These are phyloP conservation scores for Melanogaster broomeanus DNA, from an alignment of 768 basidiomycete species.

Conservation along the genomic window DNA sequence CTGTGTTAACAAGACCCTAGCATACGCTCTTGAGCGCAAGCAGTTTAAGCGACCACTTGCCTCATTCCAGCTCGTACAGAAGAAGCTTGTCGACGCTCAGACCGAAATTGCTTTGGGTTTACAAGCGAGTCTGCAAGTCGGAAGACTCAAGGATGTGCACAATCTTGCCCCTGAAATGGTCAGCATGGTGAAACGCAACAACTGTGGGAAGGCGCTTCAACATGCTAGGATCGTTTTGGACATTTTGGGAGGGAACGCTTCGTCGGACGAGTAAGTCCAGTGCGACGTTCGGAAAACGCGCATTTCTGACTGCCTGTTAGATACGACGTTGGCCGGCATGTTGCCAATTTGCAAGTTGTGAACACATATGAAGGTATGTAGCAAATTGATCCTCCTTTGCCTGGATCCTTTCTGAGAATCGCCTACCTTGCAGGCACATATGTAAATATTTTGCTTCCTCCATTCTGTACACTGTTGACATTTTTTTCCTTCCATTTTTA, in stretches of 20 bases:
- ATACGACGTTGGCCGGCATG: slow-evolving; percentile 94
- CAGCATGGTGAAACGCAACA: slow-evolving; percentile 93
- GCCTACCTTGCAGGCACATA: slow-evolving; percentile 49
- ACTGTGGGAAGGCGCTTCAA: slow-evolving; percentile 89
- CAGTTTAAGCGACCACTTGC: slow-evolving; percentile 91
- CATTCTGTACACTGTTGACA: slow-evolving; percentile 6
- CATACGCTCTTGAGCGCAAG: slow-evolving; percentile 85
- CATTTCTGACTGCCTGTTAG: slow-evolving; percentile 36
- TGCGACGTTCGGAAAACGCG: background rate
- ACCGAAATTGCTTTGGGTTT: slow-evolving; percentile 82
- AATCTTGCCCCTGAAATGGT: slow-evolving; percentile 87
- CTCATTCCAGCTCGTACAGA: slow-evolving; percentile 96
- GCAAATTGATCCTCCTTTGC: background rate
- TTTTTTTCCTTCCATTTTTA: slow-evolving; percentile 7
- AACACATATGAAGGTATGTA: slow-evolving; percentile 88
- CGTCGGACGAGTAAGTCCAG: slow-evolving; percentile 79
- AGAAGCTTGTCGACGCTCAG: slow-evolving; percentile 94
- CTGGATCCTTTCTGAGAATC: slow-evolving; percentile 1
- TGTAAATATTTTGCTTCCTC: slow-evolving; percentile 37
- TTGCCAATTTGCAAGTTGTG: slow-evolving; percentile 92
- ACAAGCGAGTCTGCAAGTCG: slow-evolving; percentile 75
- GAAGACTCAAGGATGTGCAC: slow-evolving; percentile 82
- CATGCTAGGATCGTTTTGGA: slow-evolving; percentile 83
- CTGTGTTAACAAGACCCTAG: slow-evolving; percentile 73
- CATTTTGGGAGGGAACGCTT: slow-evolving; percentile 93